Evolutionary conservation across 306 rosid genomes (phyloP), one percentile per base, ranked within the genome.

Genomic region (Datisca glomerata): DNA sequence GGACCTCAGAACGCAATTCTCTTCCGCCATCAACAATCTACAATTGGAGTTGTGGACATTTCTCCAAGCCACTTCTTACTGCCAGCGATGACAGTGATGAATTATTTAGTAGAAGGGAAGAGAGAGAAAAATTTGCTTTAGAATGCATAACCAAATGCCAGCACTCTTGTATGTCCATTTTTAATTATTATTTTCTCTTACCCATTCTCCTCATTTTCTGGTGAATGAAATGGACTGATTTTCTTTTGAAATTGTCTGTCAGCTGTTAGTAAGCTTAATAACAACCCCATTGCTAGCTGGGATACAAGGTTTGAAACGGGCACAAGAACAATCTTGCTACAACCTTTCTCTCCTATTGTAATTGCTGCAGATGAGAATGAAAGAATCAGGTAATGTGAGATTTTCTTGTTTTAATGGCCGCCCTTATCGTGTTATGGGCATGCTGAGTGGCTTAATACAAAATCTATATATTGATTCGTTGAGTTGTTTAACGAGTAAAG

Each of bases 21-120:
- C 81, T 85, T 66, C 98, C 96, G 36, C 96, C 75, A 56, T 85
- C 98, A 54, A 64, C 78, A 24, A 85, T 91, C 57, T 91, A 91
- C 59, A 78, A 74, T 50, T 91, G 98, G 98, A 78, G 98, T 53
- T 91, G 98, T 52, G 92, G 92, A 36, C 91, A 78, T 66, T 91
- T 91, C 61, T 91, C 98, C 49, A 85, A 79, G 74, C 95, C 96
- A 34, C 92, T 84, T 39, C 79, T 91, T 45, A 70, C 67, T 31
- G 61, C 69, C 11, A 64, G 74, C 13, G 98, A 80, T 55, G 96
- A 84, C 41, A 49, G 80, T 22, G 93, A 84, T 48, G 92, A 75
- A 44, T 45, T 73, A 45, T 32, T 37, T 55, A 74, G 69, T 45
- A 81, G 80, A 75, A 75, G 98, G 69, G 98, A 91, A 60, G 96